Base-by-base conservation (phyloP, 768 basidiomycete genomes). In the Hypholoma fasciculare region DNA sequence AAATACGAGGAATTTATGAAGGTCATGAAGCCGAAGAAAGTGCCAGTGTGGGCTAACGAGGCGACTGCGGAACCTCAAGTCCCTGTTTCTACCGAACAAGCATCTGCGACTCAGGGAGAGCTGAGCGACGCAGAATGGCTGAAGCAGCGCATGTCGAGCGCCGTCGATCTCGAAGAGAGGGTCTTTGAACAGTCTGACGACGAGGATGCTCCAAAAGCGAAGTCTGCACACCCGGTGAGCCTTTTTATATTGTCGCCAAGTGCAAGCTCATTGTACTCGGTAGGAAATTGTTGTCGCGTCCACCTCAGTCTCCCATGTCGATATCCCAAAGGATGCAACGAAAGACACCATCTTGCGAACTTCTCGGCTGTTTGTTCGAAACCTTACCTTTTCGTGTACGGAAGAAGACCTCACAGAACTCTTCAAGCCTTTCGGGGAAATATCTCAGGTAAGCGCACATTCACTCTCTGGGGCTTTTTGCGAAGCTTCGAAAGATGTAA, bases 321-420 rank as follows among this genome's bases (percentile, higher is more conserved):
- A 68, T 39, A 43, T 65, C 5, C 63, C 70, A 8, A 67, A 73
- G 20, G 79, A 85, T 49, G 60, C 73, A 2, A 76, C 72, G 4
- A 74, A 69, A 51, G 76, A 79, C 36, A 84, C 86, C 1, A 89
- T 96, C 52, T 73, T 88, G 4, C 80, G 82, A 56, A 96, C 94
- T 0, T 81, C 85, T 1, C 84, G 96, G 4, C 76, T 98, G 2
- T 98, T 98, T 67, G 75, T 99, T 5, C 92, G 97, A n/a, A 99
- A 98, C 68, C 73, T 99, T n/a, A 80, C 94, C 0, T 98, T 94
- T 66, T 83, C 88, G 0, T 92, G 90, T 57, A 88, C 89, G 7
- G 82, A 89, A 16, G 71, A 77, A 2, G 94, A 97, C 50, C 73
- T 98, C 0, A 66, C 71, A 2, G 78, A 80, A 12, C 77, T 87